Conservation (phyloP, 2,329 filamentous ascomycete genomes). For the Tolypocladium endophyticum region DNA sequence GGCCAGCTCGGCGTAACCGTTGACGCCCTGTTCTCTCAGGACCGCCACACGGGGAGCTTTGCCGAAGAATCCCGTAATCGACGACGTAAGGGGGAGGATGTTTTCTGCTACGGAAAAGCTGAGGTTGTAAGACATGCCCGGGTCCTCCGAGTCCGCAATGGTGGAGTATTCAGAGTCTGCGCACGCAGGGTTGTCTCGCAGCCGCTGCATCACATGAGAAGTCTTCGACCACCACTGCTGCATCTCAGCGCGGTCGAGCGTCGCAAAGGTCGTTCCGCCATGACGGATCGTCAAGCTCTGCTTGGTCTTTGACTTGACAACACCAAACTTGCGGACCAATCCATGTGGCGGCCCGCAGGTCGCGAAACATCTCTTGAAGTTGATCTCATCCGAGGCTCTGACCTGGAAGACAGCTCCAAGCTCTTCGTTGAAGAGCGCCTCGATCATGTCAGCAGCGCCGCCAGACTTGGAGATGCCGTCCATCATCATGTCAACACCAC, state of each 20-base stretch:
- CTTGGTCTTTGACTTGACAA: constrained; percentile 56
- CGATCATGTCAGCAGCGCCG: constrained; percentile 53
- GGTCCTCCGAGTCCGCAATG: constrained; percentile 65
- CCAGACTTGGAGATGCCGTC: constrained; percentile 59
- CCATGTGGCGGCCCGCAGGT: constrained; percentile 77
- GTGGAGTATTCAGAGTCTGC: constrained; percentile 74
- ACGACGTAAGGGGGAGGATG: constrained; percentile 49
- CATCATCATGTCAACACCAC: constrained; percentile 75
- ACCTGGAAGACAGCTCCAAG: constrained; percentile 95
- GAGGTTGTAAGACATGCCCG: constrained; percentile 75
- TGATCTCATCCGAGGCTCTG: constrained; percentile 69
- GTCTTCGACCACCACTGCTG: constrained; percentile 85
- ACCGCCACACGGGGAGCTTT: constrained; percentile 72
- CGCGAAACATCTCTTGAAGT: constrained; percentile 83
- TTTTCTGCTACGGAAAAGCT: constrained; percentile 71
- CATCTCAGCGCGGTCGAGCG: constrained; percentile 58
- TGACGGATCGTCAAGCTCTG: constrained; percentile 71
- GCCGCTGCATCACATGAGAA: constrained; percentile 81
- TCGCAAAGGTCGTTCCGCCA: constrained; percentile 56
- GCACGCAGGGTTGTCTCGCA: constrained; percentile 79
- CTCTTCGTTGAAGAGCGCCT: constrained; percentile 90
- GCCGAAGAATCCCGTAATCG: constrained; percentile 40
- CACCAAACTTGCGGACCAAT: constrained; percentile 75
- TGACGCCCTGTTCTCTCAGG: constrained; percentile 88
- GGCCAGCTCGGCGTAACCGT: constrained; percentile 95